phyloP scores from a whole-genome alignment of 2,329 filamentous ascomycete genomes.

The Cordyceps militaris region DNA sequence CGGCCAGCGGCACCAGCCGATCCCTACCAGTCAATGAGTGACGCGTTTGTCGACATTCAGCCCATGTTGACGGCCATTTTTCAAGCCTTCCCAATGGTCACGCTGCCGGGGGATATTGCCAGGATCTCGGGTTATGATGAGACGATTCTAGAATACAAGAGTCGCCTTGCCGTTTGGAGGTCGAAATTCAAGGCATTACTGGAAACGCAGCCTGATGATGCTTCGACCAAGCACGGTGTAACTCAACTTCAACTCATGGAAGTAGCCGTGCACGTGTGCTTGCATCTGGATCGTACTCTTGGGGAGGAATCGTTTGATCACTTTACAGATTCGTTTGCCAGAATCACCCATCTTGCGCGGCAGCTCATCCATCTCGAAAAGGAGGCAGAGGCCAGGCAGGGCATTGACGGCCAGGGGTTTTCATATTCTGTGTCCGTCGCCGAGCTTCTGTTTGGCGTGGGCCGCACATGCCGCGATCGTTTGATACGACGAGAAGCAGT shows the following conservation, averaged over 20 bases:
- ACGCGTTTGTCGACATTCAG: constrained; percentile 1
- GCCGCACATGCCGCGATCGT: constrained; percentile 1
- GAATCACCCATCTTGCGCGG: not conserved
- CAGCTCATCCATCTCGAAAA: constrained; percentile 6
- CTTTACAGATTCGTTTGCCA: not conserved
- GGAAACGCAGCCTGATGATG: not conserved
- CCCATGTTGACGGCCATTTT: constrained; percentile 5
- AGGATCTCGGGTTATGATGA: not conserved
- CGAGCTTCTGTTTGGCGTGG: constrained; percentile 4
- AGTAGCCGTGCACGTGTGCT: constrained; percentile 1
- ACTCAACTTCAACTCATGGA: constrained; percentile 7
- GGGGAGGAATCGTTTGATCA: constrained; percentile 2
- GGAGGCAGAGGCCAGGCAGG: not conserved
- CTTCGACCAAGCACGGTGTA: not conserved
- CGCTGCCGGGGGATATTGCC: not conserved
- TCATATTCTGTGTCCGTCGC: constrained; percentile 5
- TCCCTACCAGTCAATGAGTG: constrained; percentile 4
- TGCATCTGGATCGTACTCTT: not conserved
- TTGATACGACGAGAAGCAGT: constrained; percentile 4
- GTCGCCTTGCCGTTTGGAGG: not conserved
- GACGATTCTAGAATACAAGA: not conserved
- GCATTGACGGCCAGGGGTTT: constrained; percentile 8
- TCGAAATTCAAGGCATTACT: not conserved
- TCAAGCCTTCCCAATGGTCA: constrained; percentile 6
- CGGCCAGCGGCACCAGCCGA: not conserved